Conservation (phyloP, 2,329 filamentous ascomycete genomes). For the Akanthomyces dipterigenus region DNA sequence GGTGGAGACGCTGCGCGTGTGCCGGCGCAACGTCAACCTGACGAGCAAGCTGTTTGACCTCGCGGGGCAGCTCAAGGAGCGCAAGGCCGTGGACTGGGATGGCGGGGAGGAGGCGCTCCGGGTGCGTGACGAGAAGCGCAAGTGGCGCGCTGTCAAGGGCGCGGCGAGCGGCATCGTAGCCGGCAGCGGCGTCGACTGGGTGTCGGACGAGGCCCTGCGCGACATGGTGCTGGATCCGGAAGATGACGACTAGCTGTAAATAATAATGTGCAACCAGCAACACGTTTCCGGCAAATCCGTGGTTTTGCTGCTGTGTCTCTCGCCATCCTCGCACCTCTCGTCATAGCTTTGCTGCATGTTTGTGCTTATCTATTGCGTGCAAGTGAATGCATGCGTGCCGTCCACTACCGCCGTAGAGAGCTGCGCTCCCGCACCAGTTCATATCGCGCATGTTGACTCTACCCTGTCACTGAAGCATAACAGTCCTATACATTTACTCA, state of each 20-base stretch:
- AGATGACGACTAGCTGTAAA: constrained; percentile 27
- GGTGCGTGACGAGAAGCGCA: constrained; percentile 55
- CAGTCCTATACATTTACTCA: too few relatives aligned
- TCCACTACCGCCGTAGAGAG: too few relatives aligned
- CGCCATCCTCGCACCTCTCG: too few relatives aligned
- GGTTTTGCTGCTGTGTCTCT: too few relatives aligned
- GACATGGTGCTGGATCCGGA: constrained; percentile 67
- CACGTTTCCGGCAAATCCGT: too few relatives aligned
- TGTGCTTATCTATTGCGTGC: too few relatives aligned
- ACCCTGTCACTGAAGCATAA: too few relatives aligned
- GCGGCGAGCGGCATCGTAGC: constrained; percentile 72
- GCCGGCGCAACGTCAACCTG: constrained; percentile 55
- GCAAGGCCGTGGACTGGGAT: constrained; percentile 46
- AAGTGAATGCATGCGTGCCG: too few relatives aligned
- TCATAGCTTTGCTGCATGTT: too few relatives aligned
- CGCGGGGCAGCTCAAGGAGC: constrained; percentile 46
- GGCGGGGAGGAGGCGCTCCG: constrained; percentile 49
- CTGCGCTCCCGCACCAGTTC: too few relatives aligned
- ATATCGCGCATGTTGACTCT: too few relatives aligned
- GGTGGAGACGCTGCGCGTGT: constrained; percentile 49
- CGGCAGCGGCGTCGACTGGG: constrained; percentile 80
- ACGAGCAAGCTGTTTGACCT: constrained; percentile 58
- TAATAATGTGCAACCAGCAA: neutral
- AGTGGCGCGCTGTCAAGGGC: constrained; percentile 70
- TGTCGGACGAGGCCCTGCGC: constrained; percentile 57